A percentile compares a stretch with the other conserved stretches of the same genome.
Evolutionary conservation across 1,284 basidiomycete species (phyloP).

Genomic region (Irpex sp.): DNA sequence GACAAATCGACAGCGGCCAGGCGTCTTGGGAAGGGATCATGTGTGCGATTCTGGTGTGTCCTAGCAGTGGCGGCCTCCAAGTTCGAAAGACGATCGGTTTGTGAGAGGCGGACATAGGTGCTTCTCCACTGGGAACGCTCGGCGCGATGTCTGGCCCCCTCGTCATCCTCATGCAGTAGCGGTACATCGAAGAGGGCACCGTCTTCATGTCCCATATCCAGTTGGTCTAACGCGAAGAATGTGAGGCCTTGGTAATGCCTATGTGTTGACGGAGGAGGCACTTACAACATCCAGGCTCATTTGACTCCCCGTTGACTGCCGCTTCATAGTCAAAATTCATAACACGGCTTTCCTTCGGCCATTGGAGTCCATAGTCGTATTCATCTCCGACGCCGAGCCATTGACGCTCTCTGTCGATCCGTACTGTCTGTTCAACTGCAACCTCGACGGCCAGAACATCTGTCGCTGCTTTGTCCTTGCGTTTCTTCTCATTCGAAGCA

Average conservation of each 20-base stretch:
- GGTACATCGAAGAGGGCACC: neutral
- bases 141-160: slow-evolving; percentile 19
- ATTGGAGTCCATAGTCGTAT: slow-evolving; percentile 38
- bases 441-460: slow-evolving; percentile 17
- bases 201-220: neutral
- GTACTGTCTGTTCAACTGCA: slow-evolving; percentile 34
- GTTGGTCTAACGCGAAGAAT: too few relatives aligned
- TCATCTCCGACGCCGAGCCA: slow-evolving; percentile 50
- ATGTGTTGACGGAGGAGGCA: too few relatives aligned
- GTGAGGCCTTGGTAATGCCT: too few relatives aligned
- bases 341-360: slow-evolving; percentile 39
- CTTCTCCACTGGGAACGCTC: slow-evolving; percentile 55
- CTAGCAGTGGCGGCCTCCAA: neutral
- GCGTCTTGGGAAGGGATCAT: neutral
- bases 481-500: slow-evolving; percentile 3
- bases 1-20: slow-evolving; percentile 14
- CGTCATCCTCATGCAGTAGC: neutral
- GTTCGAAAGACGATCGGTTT: slow-evolving; percentile 26
- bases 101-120: slow-evolving; percentile 50
- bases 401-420: slow-evolving; percentile 40
- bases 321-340: too few relatives aligned
- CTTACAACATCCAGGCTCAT: too few relatives aligned
- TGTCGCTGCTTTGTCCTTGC: slow-evolving; percentile 12
- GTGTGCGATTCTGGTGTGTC: neutral
- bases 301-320: too few relatives aligned